phyloP scores from a whole-genome alignment of 2,329 filamentous ascomycete species.

The Fusarium sp. region DNA sequence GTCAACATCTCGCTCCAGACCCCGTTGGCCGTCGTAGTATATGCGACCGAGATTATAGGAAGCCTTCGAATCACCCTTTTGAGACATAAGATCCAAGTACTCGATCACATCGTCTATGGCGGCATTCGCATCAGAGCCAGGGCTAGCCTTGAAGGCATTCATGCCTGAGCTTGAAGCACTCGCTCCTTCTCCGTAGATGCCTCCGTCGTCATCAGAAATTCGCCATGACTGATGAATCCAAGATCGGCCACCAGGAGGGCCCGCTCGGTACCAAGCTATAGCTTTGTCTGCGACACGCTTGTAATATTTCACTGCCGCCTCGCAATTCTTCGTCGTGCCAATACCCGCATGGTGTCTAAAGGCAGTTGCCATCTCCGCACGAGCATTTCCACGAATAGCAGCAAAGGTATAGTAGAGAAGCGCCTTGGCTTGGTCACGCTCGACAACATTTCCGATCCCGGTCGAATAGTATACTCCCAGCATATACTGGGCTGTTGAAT shows the following conservation, averaged over 20 bases:
- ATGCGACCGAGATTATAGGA: conserved; percentile 86
- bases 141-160: conserved; percentile 78
- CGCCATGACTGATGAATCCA: conserved; percentile 83
- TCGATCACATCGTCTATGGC: conserved; percentile 94
- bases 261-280: conserved; percentile 85
- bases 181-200: conserved; percentile 94
- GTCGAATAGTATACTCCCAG: conserved; percentile 95
- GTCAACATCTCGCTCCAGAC: conserved; percentile 75
- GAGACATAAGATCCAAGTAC: conserved; percentile 88
- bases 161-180: conserved; percentile 87
- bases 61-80: conserved; percentile 88
- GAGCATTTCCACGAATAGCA: conserved; percentile 81
- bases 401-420: conserved; percentile 95
- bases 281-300: conserved; percentile 94
- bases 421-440: conserved; percentile 88
- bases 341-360: conserved; percentile 88
- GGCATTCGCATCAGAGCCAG: conserved; percentile 82
- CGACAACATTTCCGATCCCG: conserved; percentile 82
- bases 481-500: conserved; percentile 95
- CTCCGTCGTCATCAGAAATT: conserved; percentile 89
- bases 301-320: conserved; percentile 86
- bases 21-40: conserved; percentile 86
- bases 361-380: conserved; percentile 92
- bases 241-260: conserved; percentile 85
- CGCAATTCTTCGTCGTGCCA: conserved; percentile 85